These are phyloP conservation scores for Penicillium coffeae DNA, from an alignment of 495 filamentous ascomycete genomes.

Conservation along the genomic window DNA sequence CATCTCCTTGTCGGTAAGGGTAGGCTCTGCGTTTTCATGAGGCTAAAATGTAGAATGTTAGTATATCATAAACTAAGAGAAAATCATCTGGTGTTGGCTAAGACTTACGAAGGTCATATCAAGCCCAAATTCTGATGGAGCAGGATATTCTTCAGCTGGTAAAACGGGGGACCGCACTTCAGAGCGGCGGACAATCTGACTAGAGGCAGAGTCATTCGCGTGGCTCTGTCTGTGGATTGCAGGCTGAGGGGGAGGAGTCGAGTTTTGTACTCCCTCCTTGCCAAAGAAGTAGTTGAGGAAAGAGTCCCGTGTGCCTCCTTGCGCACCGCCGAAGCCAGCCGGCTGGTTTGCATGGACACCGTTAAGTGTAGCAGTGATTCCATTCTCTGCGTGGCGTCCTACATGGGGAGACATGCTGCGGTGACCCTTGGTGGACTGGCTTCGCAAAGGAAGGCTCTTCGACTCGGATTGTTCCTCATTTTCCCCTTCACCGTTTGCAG, in stretches of 20 bases:
- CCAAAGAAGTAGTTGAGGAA: constrained; percentile 99
- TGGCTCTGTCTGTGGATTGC: constrained; percentile 61
- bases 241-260: constrained; percentile 27
- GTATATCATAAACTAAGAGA: constrained; percentile 3
- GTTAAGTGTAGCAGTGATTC: constrained; percentile 65
- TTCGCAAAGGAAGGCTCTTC: constrained; percentile 54
- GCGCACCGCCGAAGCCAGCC: constrained; percentile 52
- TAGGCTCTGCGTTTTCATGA: constrained; percentile 59
- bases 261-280: constrained; percentile 68
- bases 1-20: constrained; percentile 89
- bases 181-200: constrained; percentile 74
- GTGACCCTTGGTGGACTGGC: constrained; percentile 54
- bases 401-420: constrained; percentile 82
- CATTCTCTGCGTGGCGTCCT: constrained; percentile 54
- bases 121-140: constrained; percentile 39
- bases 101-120: constrained; percentile 59
- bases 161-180: constrained; percentile 51
- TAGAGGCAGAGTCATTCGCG: constrained; percentile 72
- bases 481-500: constrained; percentile 72
- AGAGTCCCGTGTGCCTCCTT: constrained; percentile 63
- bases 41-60: constrained; percentile 25
- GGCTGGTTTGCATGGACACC: constrained; percentile 61
- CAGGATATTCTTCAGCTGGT: constrained; percentile 39
- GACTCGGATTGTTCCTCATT: constrained; percentile 61
- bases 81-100: background rate